A percentile compares a stretch with the other conserved stretches of the same genome.
Conservation (phyloP, 1,139 yeast genomes). For the Suhomyces yuchorum region DNA sequence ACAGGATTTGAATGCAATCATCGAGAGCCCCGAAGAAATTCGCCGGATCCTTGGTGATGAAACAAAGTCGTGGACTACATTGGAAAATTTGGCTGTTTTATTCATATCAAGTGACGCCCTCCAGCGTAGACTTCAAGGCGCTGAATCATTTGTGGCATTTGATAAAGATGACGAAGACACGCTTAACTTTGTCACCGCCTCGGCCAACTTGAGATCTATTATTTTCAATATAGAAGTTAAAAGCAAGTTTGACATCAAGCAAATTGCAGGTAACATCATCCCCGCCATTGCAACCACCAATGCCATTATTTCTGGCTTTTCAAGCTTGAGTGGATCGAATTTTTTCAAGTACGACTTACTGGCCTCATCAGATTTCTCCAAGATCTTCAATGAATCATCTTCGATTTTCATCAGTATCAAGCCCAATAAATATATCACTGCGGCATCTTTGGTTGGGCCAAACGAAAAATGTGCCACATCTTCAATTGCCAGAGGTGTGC, state of each 20-base stretch:
- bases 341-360: slow-evolving; percentile 36
- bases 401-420: slow-evolving; percentile 69
- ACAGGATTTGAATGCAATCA: slow-evolving; percentile 13
- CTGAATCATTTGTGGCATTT: slow-evolving; percentile 58
- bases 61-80: slow-evolving; percentile 63
- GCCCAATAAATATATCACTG: slow-evolving; percentile 67
- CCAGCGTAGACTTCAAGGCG: slow-evolving; percentile 49
- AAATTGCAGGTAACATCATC: slow-evolving; percentile 96
- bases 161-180: slow-evolving; percentile 97
- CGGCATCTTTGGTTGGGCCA: slow-evolving; percentile 62
- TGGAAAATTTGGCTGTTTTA: slow-evolving; percentile 67
- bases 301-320: slow-evolving; percentile 90
- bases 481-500: slow-evolving; percentile 57
- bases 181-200: slow-evolving; percentile 80
- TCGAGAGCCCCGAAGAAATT: slow-evolving; percentile 11
- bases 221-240: slow-evolving; percentile 73
- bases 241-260: slow-evolving; percentile 84
- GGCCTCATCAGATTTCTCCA: slow-evolving; percentile 21
- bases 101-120: slow-evolving; percentile 51
- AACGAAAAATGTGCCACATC: slow-evolving; percentile 75
- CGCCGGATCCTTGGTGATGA: slow-evolving; percentile 44
- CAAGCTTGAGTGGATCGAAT: slow-evolving; percentile 66
- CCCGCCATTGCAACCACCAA: slow-evolving; percentile 99
- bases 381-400: slow-evolving; percentile 33
- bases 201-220: slow-evolving; percentile 78